These are phyloP conservation scores for Aspergillus sparsus DNA, from an alignment of 495 filamentous ascomycete species.

Conservation along the genomic window DNA sequence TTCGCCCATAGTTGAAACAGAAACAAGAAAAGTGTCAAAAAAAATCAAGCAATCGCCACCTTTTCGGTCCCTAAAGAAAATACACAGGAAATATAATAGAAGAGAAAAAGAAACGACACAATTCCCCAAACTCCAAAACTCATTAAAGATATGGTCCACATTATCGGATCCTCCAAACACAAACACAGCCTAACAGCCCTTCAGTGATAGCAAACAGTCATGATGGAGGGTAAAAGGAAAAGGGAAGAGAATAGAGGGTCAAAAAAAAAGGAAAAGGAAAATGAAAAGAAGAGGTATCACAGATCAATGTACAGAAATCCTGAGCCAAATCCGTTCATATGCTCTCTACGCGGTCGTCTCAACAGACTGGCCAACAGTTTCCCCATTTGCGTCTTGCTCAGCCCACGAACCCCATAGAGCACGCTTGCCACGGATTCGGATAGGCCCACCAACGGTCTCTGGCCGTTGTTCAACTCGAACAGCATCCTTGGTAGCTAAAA, in stretches of 20 bases:
- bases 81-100: background rate
- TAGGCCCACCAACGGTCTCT: constrained; percentile 68
- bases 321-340: constrained; percentile 1
- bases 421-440: constrained; percentile 82
- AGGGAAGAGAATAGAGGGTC: constrained; percentile 1
- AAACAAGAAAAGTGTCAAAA: constrained; percentile 10
- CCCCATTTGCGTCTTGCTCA: constrained; percentile 71
- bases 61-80: constrained; percentile 21
- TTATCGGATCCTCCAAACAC: constrained; percentile 13
- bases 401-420: constrained; percentile 96
- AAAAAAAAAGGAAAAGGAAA: constrained; percentile 12
- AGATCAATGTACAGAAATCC: constrained; percentile 18
- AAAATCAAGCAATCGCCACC: constrained; percentile 21
- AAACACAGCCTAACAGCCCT: constrained; percentile 12
- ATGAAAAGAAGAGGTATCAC: constrained; percentile 1
- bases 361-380: constrained; percentile 44
- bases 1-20: constrained; percentile 14
- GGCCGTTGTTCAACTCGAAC: constrained; percentile 93
- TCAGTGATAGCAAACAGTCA: constrained; percentile 5
- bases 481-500: constrained; percentile 95
- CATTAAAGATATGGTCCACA: constrained; percentile 18
- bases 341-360: constrained; percentile 31
- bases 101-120: constrained; percentile 1
- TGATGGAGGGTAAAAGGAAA: constrained; percentile 5
- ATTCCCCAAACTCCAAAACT: constrained; percentile 22